phyloP scores from a whole-genome alignment of 768 basidiomycete species.

The Mrakia frigida region DNA sequence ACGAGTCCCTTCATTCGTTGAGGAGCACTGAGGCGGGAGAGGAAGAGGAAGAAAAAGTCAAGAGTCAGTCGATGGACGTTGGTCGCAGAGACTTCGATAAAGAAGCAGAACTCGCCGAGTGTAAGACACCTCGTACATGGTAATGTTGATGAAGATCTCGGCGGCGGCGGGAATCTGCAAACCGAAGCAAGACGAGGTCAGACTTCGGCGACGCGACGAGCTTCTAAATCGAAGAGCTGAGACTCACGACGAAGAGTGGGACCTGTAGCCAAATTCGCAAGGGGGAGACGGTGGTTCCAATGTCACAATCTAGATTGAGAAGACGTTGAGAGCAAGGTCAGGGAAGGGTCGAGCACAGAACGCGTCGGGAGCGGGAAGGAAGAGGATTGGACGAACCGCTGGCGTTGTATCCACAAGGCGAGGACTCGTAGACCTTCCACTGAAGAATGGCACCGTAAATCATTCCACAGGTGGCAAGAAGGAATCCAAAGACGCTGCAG shows the following conservation, averaged over 20 bases:
- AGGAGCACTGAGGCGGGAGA: not conserved
- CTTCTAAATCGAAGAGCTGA: not conserved
- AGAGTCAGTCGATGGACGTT: not conserved
- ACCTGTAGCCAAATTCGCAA: constrained; percentile 41
- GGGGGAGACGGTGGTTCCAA: not conserved
- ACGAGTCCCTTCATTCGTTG: constrained; percentile 39
- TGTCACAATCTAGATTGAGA: not conserved
- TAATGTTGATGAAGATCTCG: constrained; percentile 43
- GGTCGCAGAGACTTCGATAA: not conserved
- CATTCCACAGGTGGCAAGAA: constrained; percentile 35
- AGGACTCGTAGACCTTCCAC: constrained; percentile 41
- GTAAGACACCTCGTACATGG: constrained; percentile 44
- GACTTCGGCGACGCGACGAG: not conserved
- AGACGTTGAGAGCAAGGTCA: constrained; percentile 21
- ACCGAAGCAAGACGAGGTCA: no score
- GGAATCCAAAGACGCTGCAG: constrained; percentile 32
- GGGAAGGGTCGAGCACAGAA: not conserved
- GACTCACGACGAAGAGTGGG: constrained; percentile 36
- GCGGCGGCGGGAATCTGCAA: constrained; percentile 38
- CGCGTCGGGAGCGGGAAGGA: not conserved
- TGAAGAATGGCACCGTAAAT: constrained; percentile 43
- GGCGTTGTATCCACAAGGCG: constrained; percentile 42
- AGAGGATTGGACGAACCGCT: constrained; percentile 34
- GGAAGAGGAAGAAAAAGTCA: not conserved
- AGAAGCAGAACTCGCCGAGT: constrained; percentile 34